Percentiles rank a stretch among this genome's conserved stretches.
Evolutionary conservation across 169 alveolate species (phyloP).

Genomic region (Theileria parva): DNA sequence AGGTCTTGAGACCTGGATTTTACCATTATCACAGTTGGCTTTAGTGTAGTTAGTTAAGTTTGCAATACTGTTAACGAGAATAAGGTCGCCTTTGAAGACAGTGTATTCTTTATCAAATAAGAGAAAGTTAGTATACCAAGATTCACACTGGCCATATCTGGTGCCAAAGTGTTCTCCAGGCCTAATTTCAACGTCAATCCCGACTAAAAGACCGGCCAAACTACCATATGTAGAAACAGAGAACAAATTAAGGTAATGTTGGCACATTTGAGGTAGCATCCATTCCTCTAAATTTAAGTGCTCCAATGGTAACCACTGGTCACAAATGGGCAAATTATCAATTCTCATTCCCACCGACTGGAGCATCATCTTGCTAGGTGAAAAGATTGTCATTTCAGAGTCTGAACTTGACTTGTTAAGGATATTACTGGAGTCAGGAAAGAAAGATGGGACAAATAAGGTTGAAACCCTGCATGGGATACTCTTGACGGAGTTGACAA

Average conservation of each 20-base stretch:
- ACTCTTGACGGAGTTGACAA: slow-evolving; percentile 69
- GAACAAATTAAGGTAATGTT: slow-evolving; percentile 64
- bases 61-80: slow-evolving; percentile 65
- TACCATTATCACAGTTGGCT: slow-evolving; percentile 59
- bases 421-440: slow-evolving; percentile 77
- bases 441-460: slow-evolving; percentile 75
- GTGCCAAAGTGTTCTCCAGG: slow-evolving; percentile 82
- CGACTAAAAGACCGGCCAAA: slow-evolving; percentile 78
- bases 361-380: slow-evolving; percentile 74
- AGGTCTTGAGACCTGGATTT: slow-evolving; percentile 75
- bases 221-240: slow-evolving; percentile 67
- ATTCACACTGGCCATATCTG: slow-evolving; percentile 76
- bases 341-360: slow-evolving; percentile 73
- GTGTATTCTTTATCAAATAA: slow-evolving; percentile 68
- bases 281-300: slow-evolving; percentile 61
- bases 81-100: slow-evolving; percentile 65
- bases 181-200: slow-evolving; percentile 83
- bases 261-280: slow-evolving; percentile 77
- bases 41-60: slow-evolving; percentile 71
- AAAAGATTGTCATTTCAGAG: slow-evolving; percentile 77
- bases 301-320: slow-evolving; percentile 60
- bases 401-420: slow-evolving; percentile 70
- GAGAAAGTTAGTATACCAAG: slow-evolving; percentile 78
- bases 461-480: slow-evolving; percentile 80
- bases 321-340: slow-evolving; percentile 63